These are phyloP conservation scores for Eucalyptus sideroxylon DNA, from an alignment of 345 rosid species.

Conservation along the genomic window DNA sequence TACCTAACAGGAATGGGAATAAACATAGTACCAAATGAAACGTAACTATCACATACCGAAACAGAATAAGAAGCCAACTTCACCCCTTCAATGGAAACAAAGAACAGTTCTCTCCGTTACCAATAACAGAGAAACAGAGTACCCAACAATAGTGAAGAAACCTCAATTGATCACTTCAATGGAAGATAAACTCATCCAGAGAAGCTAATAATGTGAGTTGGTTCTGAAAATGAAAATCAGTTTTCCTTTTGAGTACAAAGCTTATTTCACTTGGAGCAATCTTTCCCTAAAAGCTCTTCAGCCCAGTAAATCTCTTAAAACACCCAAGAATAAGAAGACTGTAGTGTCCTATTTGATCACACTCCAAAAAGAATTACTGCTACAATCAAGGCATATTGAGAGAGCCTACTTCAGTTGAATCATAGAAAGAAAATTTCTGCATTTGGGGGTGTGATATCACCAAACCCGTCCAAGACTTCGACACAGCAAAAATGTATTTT, in stretches of 20 bases:
- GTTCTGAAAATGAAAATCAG: not conserved
- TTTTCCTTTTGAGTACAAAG: not conserved
- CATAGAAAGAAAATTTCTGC: not conserved
- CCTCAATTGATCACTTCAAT: not conserved
- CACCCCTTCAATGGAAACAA: not conserved
- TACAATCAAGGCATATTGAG: not conserved
- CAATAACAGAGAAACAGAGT: not conserved
- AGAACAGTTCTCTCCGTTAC: not conserved
- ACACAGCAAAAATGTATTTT: not conserved
- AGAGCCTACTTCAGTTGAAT: slow-evolving; percentile 6
- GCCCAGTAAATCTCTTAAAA: not conserved
- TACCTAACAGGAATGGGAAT: not conserved
- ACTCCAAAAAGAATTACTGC: not conserved
- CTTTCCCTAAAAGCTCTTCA: not conserved
- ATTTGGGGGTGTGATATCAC: not conserved
- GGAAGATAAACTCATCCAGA: not conserved
- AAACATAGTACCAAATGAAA: not conserved
- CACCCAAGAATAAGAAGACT: not conserved
- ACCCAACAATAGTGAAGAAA: not conserved
- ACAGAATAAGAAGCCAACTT: not conserved
- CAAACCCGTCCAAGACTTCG: slow-evolving; percentile 3
- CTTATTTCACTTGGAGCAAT: not conserved
- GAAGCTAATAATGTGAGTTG: not conserved
- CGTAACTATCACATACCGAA: not conserved
- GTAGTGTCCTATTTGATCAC: not conserved